A percentile compares a stretch with the other conserved stretches of the same genome.
phyloP scores from a whole-genome alignment of 2,329 filamentous ascomycete genomes.

The Exophiala xenobiotica region DNA sequence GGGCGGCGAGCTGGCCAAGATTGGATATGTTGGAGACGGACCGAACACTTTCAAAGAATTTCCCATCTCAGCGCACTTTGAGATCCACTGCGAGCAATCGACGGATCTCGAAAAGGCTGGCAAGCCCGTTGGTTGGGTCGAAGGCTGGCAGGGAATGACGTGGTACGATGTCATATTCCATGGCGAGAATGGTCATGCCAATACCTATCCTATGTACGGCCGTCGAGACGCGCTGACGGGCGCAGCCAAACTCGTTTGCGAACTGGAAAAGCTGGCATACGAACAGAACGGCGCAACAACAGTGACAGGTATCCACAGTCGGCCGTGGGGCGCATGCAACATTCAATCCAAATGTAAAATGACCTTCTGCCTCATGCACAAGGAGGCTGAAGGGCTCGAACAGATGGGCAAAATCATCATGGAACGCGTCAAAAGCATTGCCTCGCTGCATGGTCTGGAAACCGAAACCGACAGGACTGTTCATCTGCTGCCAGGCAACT shows the following conservation, averaged over 20 bases:
- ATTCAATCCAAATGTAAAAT: conserved; percentile 32
- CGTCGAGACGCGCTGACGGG: conserved; percentile 20
- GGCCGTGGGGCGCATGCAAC: conserved; percentile 30
- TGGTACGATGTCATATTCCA: conserved; percentile 24
- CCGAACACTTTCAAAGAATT: conserved; percentile 22
- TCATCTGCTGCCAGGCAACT: conserved; percentile 29
- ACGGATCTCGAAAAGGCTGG: conserved; percentile 20
- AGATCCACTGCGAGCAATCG: conserved; percentile 23
- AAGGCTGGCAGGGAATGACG: conserved; percentile 22
- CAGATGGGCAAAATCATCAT: conserved; percentile 31
- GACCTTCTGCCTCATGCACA: conserved; percentile 34
- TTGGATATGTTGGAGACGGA: conserved; percentile 22
- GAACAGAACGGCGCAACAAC: conserved; percentile 31
- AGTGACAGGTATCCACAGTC: conserved; percentile 31
- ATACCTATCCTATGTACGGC: conserved; percentile 24
- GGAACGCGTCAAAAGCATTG: conserved; percentile 22
- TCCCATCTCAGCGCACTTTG: conserved; percentile 25
- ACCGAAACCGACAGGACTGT: conserved; percentile 26
- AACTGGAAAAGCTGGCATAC: conserved; percentile 19
- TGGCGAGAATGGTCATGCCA: conserved; percentile 24
- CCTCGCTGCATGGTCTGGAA: conserved; percentile 27
- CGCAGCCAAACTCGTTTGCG: conserved; percentile 17
- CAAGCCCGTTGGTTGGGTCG: conserved; percentile 24
- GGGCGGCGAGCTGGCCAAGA: conserved; percentile 18
- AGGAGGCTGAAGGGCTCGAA: conserved; percentile 24